These are phyloP conservation scores for Beta vulgaris DNA, from an alignment of 148 eudicot genomes.

Conservation along the genomic window DNA sequence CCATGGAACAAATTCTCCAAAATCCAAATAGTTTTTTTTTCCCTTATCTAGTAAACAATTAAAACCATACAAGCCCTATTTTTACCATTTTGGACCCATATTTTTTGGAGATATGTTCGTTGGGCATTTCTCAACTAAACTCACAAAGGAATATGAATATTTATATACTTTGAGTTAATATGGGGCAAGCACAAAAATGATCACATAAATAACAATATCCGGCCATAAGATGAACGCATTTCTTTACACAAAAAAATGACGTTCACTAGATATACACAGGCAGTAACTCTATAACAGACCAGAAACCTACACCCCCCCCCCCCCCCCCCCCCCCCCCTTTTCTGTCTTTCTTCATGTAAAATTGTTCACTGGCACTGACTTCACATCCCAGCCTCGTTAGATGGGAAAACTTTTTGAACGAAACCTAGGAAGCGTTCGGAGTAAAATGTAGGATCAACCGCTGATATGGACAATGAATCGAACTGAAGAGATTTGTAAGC, in stretches of 20 bases:
- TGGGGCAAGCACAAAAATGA: neutral
- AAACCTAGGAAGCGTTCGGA: conserved; percentile 75
- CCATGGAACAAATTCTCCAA: too few relatives aligned
- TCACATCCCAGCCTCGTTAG: conserved; percentile 27
- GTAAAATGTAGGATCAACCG: conserved; percentile 87
- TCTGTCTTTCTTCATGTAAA: neutral
- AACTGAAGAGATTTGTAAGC: conserved; percentile 88
- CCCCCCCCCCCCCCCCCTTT: neutral
- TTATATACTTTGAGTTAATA: neutral
- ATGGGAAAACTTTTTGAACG: conserved; percentile 79
- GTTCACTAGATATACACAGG: neutral
- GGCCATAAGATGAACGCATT: neutral
- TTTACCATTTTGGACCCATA: too few relatives aligned
- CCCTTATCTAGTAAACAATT: too few relatives aligned
- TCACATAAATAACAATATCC: too few relatives aligned
- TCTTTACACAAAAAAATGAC: neutral
- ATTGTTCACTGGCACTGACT: neutral
- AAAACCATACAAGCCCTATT: too few relatives aligned
- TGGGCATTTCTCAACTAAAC: too few relatives aligned
- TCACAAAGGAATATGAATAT: conserved; percentile 4
- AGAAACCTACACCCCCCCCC: too few relatives aligned
- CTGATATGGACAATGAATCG: conserved; percentile 86
- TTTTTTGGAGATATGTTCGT: too few relatives aligned
- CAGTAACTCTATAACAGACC: neutral
- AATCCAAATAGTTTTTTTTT: too few relatives aligned